These are phyloP conservation scores for Tulasnella sp. DNA, from an alignment of 768 basidiomycete genomes.

Conservation along the genomic window DNA sequence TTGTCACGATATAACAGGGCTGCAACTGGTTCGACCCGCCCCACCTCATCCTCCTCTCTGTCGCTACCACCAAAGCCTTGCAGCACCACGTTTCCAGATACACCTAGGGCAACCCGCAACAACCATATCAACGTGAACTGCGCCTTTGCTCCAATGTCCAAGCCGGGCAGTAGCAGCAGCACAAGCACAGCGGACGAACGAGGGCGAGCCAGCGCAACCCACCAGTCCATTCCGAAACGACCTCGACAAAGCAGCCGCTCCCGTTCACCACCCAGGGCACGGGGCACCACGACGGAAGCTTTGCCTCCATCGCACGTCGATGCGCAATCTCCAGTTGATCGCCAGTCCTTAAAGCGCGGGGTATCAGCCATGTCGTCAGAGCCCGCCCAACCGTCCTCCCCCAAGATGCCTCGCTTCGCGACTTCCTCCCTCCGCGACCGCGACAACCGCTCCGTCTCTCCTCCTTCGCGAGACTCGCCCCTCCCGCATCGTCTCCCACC, in stretches of 20 bases:
- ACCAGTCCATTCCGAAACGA: not conserved
- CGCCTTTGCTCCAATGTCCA: not conserved
- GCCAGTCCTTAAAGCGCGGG: conserved; percentile 2
- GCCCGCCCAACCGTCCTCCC: not conserved
- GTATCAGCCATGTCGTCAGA: not conserved
- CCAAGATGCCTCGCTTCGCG: conserved; percentile 3
- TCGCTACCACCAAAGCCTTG: not conserved
- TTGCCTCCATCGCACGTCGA: not conserved
- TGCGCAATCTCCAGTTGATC: not conserved
- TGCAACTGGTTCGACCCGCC: not conserved
- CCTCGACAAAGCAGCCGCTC: not conserved
- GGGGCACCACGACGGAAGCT: not conserved
- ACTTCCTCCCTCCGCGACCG: not conserved
- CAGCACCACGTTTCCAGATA: not conserved
- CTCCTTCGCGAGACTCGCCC: not conserved
- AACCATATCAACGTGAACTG: not conserved
- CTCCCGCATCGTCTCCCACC: conserved; percentile 2
- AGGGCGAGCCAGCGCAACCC: not conserved
- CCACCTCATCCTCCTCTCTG: not conserved
- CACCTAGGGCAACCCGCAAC: not conserved
- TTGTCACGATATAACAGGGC: not conserved
- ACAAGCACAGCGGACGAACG: not conserved
- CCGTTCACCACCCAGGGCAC: not conserved
- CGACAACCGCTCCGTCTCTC: not conserved
- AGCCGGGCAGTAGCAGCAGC: not conserved